Conservation (phyloP, 2,329 filamentous ascomycete species). For the Plectosphaerella cucumerina region DNA sequence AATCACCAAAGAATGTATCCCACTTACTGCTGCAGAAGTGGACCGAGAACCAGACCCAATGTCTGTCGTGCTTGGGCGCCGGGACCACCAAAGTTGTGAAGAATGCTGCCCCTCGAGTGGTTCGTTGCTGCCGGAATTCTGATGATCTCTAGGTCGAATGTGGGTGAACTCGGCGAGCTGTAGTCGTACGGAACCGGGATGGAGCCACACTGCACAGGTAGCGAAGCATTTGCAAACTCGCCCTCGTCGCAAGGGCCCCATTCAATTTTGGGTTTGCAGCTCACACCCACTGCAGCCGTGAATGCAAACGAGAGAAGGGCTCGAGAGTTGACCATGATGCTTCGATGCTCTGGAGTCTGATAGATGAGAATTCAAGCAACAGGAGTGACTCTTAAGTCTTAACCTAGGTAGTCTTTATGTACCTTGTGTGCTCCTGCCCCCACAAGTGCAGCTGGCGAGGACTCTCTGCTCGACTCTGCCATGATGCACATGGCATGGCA, state of each 20-base stretch:
- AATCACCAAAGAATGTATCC: not conserved
- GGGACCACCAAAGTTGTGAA: conserved; percentile 25
- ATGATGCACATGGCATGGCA: too few species aligned
- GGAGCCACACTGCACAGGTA: conserved; percentile 11
- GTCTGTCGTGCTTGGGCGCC: conserved; percentile 8
- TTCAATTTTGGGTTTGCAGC: not conserved
- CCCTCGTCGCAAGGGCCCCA: not conserved
- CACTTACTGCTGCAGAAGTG: not conserved
- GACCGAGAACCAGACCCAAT: not conserved
- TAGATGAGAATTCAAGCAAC: too few species aligned
- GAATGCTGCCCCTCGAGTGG: conserved; percentile 21
- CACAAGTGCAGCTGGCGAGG: too few species aligned
- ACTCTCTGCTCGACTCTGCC: too few species aligned
- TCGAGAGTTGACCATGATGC: not conserved
- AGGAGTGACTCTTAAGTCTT: too few species aligned
- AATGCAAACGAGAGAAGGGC: not conserved
- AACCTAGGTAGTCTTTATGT: too few species aligned
- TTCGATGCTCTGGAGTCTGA: not conserved
- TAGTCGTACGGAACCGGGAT: conserved; percentile 14
- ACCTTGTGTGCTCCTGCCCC: too few species aligned
- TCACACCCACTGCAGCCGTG: not conserved
- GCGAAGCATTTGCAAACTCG: not conserved
- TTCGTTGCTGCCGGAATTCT: conserved; percentile 8
- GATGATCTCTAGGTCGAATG: conserved; percentile 9
- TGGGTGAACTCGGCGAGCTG: conserved; percentile 6